Base-by-base conservation (phyloP, 352 stramenopile genomes). In the Pythium oligandrum region DNA sequence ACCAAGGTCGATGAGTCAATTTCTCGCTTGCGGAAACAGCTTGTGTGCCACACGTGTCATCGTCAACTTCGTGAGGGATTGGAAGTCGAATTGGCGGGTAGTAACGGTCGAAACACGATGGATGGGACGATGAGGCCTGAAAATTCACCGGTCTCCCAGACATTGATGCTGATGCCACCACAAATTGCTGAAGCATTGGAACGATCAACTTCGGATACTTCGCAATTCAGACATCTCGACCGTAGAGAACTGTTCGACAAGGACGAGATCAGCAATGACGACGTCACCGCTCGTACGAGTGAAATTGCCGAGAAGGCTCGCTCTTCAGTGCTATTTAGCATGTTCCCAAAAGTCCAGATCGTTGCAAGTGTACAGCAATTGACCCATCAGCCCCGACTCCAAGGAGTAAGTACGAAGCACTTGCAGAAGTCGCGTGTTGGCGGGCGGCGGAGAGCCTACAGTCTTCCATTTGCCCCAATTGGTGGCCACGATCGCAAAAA, bases 301-400 rank as follows among this genome's bases (percentile, higher is more conserved):
- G 77, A 88, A 35, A 69, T 81, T 39, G 60, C 66, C 1, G 78
- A 90, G 44, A 86, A 84, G 44, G 54, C 52, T 10, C 67, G 81
- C n/a, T 61, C 75, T 0, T 55, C 73, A 1, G 56, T 70, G 35
- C 59, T 93, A 8, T 94, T 90, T 55, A 78, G 69, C 44, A 91
- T 94, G 76, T 94, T 94, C 32, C 84, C 84, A 0, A 92, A 88
- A 52, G 84, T 92, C 6, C 79, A 91, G 48, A 92, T 94, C 45
- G 80, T 91, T 32, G 66, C 80, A 7, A 90, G 78, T 30, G 80
- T 84, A 2, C 83, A 93, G 59, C 83, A 90, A 51, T 67, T 90
- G 7, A 78, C 73, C 0, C 80, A 91, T 31, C 76, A 90, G 51
- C 72, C 79, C 3, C 77, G 83, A 44, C 61, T 90, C 4, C 66